Percentiles rank a stretch among this genome's conserved stretches.
phyloP scores from a whole-genome alignment of 192 early-diverging fungal species.

The Coemansia asiatica region DNA sequence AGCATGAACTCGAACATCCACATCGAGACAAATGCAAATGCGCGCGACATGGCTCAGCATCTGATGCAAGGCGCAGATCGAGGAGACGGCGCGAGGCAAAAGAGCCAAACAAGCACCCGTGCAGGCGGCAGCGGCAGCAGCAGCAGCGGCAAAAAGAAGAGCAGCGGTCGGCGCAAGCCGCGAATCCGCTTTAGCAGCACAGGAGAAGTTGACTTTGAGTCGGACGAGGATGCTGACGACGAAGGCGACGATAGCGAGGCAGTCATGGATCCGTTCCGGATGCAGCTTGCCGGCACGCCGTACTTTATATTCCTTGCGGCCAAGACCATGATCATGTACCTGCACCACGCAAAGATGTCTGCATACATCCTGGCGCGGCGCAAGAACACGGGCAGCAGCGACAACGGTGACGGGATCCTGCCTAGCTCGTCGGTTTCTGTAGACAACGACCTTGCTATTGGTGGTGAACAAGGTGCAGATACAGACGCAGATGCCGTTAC shows the following conservation, averaged over 20 bases:
- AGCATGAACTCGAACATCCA: constrained; percentile 57
- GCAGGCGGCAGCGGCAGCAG: constrained; percentile 4
- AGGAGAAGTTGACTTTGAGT: constrained; percentile 41
- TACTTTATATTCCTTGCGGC: constrained; percentile 55
- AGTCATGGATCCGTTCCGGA: constrained; percentile 46
- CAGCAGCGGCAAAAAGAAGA: constrained; percentile 3
- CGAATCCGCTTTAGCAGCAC: constrained; percentile 14
- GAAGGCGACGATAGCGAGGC: constrained; percentile 4
- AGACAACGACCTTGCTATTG: constrained; percentile 8
- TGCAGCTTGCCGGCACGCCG: constrained; percentile 41
- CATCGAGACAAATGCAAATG: constrained; percentile 55
- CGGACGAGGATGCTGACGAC: constrained; percentile 17
- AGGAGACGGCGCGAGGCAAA: background rate
- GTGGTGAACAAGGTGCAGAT: background rate
- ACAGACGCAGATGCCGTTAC: constrained; percentile 8
- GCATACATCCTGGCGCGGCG: constrained; percentile 50
- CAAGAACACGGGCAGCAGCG: constrained; percentile 17
- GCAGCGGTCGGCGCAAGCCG: constrained; percentile 19
- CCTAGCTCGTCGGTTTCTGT: constrained; percentile 36
- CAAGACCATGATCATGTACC: constrained; percentile 57
- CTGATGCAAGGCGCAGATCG: background rate
- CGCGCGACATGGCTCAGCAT: constrained; percentile 15
- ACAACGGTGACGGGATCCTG: constrained; percentile 20
- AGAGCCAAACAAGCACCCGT: background rate
- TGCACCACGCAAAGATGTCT: constrained; percentile 55